These are phyloP conservation scores for Cicer bijugum DNA, from an alignment of 306 rosid genomes.

Conservation along the genomic window DNA sequence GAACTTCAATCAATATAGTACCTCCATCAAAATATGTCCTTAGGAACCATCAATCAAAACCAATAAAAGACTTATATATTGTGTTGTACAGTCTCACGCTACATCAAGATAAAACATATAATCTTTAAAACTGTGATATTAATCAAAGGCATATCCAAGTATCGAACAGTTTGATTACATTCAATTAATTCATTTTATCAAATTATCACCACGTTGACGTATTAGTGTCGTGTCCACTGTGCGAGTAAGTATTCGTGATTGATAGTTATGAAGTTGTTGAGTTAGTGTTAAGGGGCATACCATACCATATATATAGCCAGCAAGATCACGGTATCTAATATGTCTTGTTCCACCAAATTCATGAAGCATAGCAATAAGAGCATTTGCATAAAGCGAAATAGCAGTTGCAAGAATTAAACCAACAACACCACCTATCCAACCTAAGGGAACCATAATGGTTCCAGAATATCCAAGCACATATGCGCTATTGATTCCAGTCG, in stretches of 20 bases:
- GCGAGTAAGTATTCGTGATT: too few species aligned
- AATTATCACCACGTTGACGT: too few species aligned
- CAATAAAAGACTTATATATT: not conserved
- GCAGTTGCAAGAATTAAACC: constrained; percentile 77
- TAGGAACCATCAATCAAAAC: not conserved
- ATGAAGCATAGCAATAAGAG: constrained; percentile 90
- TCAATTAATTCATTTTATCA: too few species aligned
- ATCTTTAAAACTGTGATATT: not conserved
- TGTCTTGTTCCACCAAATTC: constrained; percentile 88
- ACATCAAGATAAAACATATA: not conserved
- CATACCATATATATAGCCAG: constrained; percentile 82
- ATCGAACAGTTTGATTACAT: too few species aligned
- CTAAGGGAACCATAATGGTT: constrained; percentile 86
- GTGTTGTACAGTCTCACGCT: not conserved
- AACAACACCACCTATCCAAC: constrained; percentile 73
- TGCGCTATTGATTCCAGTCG: constrained; percentile 90
- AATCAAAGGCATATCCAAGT: too few species aligned
- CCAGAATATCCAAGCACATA: constrained; percentile 93
- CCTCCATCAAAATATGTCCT: not conserved
- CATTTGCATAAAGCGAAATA: constrained; percentile 77
- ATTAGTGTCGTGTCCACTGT: too few species aligned
- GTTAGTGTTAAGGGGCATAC: constrained; percentile 17
- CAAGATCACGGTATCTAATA: constrained; percentile 95
- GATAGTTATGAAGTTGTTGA: too few species aligned
- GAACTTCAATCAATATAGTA: not conserved